These are phyloP conservation scores for Alternaria arborescens DNA, from an alignment of 2,329 filamentous ascomycete species.

Conservation along the genomic window DNA sequence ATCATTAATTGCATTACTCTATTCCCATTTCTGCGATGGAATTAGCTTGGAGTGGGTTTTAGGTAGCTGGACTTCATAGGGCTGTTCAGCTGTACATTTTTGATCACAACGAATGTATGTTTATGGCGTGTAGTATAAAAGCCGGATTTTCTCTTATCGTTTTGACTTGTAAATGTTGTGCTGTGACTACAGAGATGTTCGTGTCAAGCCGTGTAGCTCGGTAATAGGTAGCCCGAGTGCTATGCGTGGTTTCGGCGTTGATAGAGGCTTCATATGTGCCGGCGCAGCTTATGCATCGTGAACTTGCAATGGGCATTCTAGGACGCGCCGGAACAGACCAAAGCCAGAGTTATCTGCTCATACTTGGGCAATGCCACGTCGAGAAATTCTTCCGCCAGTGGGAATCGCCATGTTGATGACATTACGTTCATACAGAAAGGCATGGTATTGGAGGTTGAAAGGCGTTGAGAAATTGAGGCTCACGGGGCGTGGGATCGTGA, in stretches of 20 bases:
- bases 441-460: neutral
- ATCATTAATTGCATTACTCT: constrained; percentile 26
- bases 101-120: constrained; percentile 40
- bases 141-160: constrained; percentile 16
- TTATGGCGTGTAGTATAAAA: constrained; percentile 44
- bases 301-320: neutral
- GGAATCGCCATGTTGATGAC: neutral
- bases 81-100: constrained; percentile 36
- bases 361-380: neutral
- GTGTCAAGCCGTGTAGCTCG: constrained; percentile 7
- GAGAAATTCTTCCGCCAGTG: constrained; percentile 4
- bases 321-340: neutral
- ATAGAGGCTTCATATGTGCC: neutral
- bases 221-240: constrained; percentile 21
- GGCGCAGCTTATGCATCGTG: neutral
- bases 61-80: constrained; percentile 14
- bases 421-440: neutral
- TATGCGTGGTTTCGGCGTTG: neutral
- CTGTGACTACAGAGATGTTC: neutral
- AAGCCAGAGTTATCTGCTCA: neutral
- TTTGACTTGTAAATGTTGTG: neutral
- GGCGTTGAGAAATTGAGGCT: neutral
- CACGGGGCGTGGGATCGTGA: constrained; percentile 6
- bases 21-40: constrained; percentile 19
- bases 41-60: neutral